Conservation (phyloP, 257 asterid species). For the Plectranthus barbatus region DNA sequence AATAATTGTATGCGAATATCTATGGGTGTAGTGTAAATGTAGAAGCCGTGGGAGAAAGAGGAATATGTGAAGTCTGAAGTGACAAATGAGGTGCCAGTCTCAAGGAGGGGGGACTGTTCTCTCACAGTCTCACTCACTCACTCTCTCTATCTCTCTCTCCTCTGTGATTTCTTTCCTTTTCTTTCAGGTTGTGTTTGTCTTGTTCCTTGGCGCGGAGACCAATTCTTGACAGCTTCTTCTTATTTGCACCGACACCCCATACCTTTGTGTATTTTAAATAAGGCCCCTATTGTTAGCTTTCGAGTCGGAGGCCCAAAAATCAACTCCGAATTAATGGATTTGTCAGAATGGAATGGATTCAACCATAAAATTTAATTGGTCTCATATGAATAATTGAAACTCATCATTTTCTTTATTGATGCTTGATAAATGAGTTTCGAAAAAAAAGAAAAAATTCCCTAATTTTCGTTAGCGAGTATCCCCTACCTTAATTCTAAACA, state of each 20-base stretch:
- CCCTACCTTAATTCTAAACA: too few relatives aligned
- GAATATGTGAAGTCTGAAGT: slow-evolving; percentile 8
- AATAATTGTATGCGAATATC: background rate
- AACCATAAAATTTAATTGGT: too few relatives aligned
- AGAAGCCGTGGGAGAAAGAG: background rate
- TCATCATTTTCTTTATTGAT: too few relatives aligned
- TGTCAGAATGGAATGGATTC: too few relatives aligned
- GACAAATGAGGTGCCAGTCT: slow-evolving; percentile 10
- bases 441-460: too few relatives aligned
- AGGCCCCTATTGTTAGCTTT: background rate
- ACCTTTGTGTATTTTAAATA: background rate
- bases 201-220: slow-evolving; percentile 31
- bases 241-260: slow-evolving; percentile 2
- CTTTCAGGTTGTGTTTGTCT: slow-evolving; percentile 26
- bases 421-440: too few relatives aligned
- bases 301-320: too few relatives aligned
- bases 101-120: background rate
- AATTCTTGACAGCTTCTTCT: background rate
- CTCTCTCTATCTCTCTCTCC: slow-evolving; percentile 12
- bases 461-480: too few relatives aligned
- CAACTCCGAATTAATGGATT: too few relatives aligned
- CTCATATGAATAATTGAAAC: too few relatives aligned
- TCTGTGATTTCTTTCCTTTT: slow-evolving; percentile 1
- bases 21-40: background rate
- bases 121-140: slow-evolving; percentile 4